Evolutionary conservation across 2,329 filamentous ascomycete species (phyloP).

Genomic region (Cercospora nicotianae): DNA sequence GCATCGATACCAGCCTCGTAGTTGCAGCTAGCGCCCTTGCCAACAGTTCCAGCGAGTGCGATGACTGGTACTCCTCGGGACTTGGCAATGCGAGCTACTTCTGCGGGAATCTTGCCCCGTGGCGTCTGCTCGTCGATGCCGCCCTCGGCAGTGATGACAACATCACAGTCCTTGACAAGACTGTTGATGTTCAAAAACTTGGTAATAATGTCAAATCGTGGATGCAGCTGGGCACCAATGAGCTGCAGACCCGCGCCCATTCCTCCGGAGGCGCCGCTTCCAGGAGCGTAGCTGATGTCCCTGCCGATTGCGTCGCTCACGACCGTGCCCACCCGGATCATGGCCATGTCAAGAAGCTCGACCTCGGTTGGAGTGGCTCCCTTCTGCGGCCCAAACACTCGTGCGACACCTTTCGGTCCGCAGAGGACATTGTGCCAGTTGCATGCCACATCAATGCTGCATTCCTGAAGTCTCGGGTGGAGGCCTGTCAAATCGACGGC

Average conservation of each 20-base stretch:
- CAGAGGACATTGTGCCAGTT: conserved; percentile 56
- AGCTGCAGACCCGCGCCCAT: conserved; percentile 54
- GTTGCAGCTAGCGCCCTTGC: conserved; percentile 39
- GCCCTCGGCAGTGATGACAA: conserved; percentile 56
- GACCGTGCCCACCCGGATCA: conserved; percentile 47
- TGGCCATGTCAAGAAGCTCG: conserved; percentile 44
- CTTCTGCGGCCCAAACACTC: conserved; percentile 55
- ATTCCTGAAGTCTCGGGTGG: conserved; percentile 42
- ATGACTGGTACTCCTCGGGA: conserved; percentile 50
- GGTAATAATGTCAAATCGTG: conserved; percentile 53
- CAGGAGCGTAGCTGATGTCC: conserved; percentile 45
- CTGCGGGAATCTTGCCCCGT: conserved; percentile 55
- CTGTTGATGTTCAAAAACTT: conserved; percentile 52
- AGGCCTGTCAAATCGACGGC: conserved; percentile 44
- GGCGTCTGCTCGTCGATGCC: conserved; percentile 55
- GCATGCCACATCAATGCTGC: conserved; percentile 52
- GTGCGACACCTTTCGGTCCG: conserved; percentile 51
- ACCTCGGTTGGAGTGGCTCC: conserved; percentile 50
- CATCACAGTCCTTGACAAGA: conserved; percentile 51
- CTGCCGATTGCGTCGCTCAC: conserved; percentile 40
- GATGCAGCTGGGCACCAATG: conserved; percentile 49
- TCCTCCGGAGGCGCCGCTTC: conserved; percentile 55
- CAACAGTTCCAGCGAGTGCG: conserved; percentile 46
- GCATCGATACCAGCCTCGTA: conserved; percentile 42
- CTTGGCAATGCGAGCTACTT: conserved; percentile 53